Base-by-base conservation (phyloP, 164 flowering plant species). In the Chimonanthus praecox region DNA sequence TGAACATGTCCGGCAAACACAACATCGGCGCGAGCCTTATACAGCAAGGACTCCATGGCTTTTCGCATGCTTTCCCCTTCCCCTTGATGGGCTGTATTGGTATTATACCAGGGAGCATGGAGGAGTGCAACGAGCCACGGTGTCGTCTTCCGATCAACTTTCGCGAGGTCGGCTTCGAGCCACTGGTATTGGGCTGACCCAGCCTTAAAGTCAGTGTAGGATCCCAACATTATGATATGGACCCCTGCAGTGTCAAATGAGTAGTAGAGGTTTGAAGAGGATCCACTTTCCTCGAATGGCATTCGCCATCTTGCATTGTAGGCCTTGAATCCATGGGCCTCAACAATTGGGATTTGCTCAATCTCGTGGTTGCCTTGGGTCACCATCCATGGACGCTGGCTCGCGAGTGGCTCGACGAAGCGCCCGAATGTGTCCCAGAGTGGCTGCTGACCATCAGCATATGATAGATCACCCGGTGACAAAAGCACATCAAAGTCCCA, bases 51-150 rank as follows among this genome's bases (percentile, higher is more conserved):
- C 72, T 94, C 97, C 92, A 94, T 85, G 7, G 92, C 84, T 63
- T 76, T 71, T 65, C 90, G 89, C 97, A 94, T 94, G 71, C 78
- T 76, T 62, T 91, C 95, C 1, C 92, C 95, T 73, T 91, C 97
- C 8, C 98, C 98, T 78, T 87, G 83, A 80, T 94, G 98, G 16
- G 97, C 98, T 18, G 67, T 44, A 78, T 94, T 92, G 3, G 92
- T 82, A 54, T 83, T 91, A 65, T 94, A 94, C 98, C 97, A 94
- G 1, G 99, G 99, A 1, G 90, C 90, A 71, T 94, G 98, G 61
- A 91, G 10, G 21, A 91, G 64, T 20, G 74, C 95, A 10, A 92
- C 3, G 0, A 92, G 63, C 98, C 98, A 94, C 1, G 97, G 97
- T 0, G 97, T 94, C 68, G 6, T 81, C 47, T 21, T 65, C 81